phyloP scores from a whole-genome alignment of 2,329 filamentous ascomycete species.

The Nothopassalora personata region DNA sequence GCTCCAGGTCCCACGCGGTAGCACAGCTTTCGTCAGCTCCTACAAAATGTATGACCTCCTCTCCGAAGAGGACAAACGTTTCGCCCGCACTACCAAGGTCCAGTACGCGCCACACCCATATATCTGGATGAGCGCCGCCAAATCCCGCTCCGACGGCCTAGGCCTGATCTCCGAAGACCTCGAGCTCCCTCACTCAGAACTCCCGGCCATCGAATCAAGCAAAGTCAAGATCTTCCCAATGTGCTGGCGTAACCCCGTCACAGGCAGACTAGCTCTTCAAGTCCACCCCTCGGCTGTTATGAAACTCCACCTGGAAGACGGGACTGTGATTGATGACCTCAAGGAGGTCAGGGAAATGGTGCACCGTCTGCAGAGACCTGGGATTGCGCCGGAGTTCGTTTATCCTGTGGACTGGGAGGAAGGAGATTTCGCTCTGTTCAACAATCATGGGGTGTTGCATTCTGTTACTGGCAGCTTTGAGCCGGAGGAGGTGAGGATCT shows the following conservation, averaged over 20 bases:
- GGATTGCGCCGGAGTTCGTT: slow-evolving; percentile 62
- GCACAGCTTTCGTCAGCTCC: slow-evolving; percentile 68
- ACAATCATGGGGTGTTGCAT: slow-evolving; percentile 71
- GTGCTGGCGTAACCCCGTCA: slow-evolving; percentile 71
- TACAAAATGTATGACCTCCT: slow-evolving; percentile 66
- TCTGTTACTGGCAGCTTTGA: slow-evolving; percentile 70
- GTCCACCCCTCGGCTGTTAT: slow-evolving; percentile 68
- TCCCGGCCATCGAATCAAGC: slow-evolving; percentile 59
- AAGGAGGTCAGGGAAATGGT: slow-evolving; percentile 62
- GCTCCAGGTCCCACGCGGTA: slow-evolving; percentile 65
- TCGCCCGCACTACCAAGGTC: slow-evolving; percentile 60
- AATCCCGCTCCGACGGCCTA: slow-evolving; percentile 62
- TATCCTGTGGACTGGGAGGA: slow-evolving; percentile 74
- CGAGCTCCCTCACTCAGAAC: slow-evolving; percentile 55
- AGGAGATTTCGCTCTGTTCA: slow-evolving; percentile 71
- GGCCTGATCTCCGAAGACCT: slow-evolving; percentile 63
- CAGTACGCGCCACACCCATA: slow-evolving; percentile 78
- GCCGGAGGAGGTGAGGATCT: slow-evolving; percentile 67
- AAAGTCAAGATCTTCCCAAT: slow-evolving; percentile 70
- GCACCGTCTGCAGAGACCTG: slow-evolving; percentile 66
- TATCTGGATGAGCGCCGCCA: slow-evolving; percentile 71
- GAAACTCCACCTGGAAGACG: slow-evolving; percentile 62
- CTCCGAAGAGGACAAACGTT: slow-evolving; percentile 59
- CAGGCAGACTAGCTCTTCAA: slow-evolving; percentile 63
- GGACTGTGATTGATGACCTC: slow-evolving; percentile 64